Evolutionary conservation across 352 stramenopile genomes (phyloP).

Genomic region (Achlya hypogyna): DNA sequence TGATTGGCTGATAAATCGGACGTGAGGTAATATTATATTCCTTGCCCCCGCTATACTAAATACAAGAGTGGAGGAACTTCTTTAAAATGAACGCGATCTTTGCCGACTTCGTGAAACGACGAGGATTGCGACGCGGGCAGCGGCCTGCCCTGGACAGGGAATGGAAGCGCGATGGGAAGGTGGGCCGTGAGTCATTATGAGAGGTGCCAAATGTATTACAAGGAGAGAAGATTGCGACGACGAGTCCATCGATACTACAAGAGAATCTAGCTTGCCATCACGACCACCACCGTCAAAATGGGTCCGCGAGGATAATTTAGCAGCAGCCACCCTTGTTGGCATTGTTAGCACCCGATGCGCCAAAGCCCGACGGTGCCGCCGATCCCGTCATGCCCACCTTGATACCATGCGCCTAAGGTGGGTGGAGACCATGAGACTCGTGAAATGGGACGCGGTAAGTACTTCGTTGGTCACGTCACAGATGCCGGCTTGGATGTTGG

Average conservation of each 20-base stretch:
- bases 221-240: neutral
- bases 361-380: constrained; percentile 62
- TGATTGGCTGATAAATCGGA: neutral
- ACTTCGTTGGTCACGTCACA: constrained; percentile 94
- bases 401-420: constrained; percentile 82
- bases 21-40: too few relatives aligned
- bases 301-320: constrained; percentile 30
- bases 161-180: too few relatives aligned
- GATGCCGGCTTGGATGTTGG: constrained; percentile 91
- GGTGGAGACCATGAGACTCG: neutral
- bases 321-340: constrained; percentile 65
- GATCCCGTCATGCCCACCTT: constrained; percentile 84
- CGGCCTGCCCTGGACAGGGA: too few relatives aligned
- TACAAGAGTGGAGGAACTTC: too few relatives aligned
- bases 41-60: too few relatives aligned
- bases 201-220: constrained; percentile 11
- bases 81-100: too few relatives aligned
- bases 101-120: too few relatives aligned
- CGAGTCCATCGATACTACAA: neutral
- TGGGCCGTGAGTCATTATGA: too few relatives aligned
- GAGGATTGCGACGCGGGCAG: too few relatives aligned
- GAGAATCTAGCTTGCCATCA: neutral
- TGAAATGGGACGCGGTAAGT: neutral
- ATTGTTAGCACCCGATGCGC: constrained; percentile 58
- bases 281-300: neutral